A percentile compares a stretch with the other conserved stretches of the same genome.
These are phyloP conservation scores for Globisporangium alternatum DNA, from an alignment of 352 stramenopile species.

Conservation along the genomic window DNA sequence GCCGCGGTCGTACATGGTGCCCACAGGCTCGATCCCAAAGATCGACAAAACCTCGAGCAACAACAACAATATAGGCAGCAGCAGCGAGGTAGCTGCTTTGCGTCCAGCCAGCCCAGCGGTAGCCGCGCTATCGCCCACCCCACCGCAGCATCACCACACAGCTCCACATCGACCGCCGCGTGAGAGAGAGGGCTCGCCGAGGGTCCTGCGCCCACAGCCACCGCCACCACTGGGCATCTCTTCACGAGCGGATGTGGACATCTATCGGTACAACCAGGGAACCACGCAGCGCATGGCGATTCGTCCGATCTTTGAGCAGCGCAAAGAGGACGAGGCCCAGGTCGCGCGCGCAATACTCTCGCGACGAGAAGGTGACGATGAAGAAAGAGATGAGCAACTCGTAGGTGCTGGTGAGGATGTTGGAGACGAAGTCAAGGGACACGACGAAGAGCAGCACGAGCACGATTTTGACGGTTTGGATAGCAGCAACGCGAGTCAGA, in stretches of 20 bases:
- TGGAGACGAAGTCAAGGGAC: background rate
- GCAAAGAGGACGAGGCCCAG: conserved; percentile 38
- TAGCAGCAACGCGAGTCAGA: background rate
- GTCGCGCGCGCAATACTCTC: conserved; percentile 24
- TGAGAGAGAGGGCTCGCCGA: conserved; percentile 25
- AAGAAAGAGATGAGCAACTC: background rate
- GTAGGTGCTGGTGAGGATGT: background rate
- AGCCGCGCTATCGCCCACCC: background rate
- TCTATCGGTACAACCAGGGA: conserved; percentile 60
- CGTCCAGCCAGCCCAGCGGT: background rate
- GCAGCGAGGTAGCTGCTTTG: background rate
- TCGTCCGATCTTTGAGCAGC: conserved; percentile 66
- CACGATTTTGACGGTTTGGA: background rate
- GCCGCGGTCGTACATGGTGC: conserved; percentile 30
- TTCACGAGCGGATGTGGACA: conserved; percentile 46
- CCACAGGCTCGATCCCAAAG: conserved; percentile 13
- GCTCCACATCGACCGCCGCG: conserved; percentile 15
- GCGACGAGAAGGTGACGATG: conserved; percentile 19
- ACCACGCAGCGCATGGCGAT: conserved; percentile 61
- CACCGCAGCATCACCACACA: background rate
- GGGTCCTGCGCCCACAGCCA: conserved; percentile 32
- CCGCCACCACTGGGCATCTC: conserved; percentile 35
- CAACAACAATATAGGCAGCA: background rate
- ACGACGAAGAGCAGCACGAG: background rate
- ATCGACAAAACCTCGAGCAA: conserved; percentile 9